A percentile compares a stretch with the other conserved stretches of the same genome.
Evolutionary conservation across 305 asterid genomes (phyloP).

Genomic region (Andrographis paniculata): DNA sequence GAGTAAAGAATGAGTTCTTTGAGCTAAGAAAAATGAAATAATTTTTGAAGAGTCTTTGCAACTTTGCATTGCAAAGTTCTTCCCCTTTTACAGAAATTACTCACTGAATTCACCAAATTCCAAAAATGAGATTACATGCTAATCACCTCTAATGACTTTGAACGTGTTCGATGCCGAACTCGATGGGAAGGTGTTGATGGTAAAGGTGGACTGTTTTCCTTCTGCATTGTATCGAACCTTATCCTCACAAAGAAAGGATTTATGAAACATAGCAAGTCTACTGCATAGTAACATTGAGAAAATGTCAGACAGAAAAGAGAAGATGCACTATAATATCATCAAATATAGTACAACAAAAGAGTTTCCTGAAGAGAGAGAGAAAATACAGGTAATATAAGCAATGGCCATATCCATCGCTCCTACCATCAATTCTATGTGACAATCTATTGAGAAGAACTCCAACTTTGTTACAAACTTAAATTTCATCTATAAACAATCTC

Average conservation of each 20-base stretch:
- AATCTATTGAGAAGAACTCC: too few species aligned
- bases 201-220: slow-evolving; percentile 34
- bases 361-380: too few species aligned
- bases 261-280: slow-evolving; percentile 14
- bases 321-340: too few species aligned
- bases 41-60: too few species aligned
- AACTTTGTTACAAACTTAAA: too few species aligned
- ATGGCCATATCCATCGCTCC: too few species aligned
- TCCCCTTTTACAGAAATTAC: not conserved
- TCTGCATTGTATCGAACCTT: slow-evolving; percentile 25
- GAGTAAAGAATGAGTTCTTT: not conserved
- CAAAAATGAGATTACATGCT: slow-evolving; percentile 2
- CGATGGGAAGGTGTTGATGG: slow-evolving; percentile 45
- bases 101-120: not conserved
- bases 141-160: slow-evolving; percentile 44
- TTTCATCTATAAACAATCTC: too few species aligned
- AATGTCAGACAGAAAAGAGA: too few species aligned
- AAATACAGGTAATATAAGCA: too few species aligned
- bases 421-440: too few species aligned
- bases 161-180: slow-evolving; percentile 39
- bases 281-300: slow-evolving; percentile 9
- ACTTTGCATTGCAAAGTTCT: not conserved
- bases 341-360: too few species aligned
- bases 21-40: slow-evolving; percentile 3
- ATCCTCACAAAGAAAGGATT: slow-evolving; percentile 8